Evolutionary conservation across 2,329 filamentous ascomycete species (phyloP).

Genomic region (Sporothrix protearum): DNA sequence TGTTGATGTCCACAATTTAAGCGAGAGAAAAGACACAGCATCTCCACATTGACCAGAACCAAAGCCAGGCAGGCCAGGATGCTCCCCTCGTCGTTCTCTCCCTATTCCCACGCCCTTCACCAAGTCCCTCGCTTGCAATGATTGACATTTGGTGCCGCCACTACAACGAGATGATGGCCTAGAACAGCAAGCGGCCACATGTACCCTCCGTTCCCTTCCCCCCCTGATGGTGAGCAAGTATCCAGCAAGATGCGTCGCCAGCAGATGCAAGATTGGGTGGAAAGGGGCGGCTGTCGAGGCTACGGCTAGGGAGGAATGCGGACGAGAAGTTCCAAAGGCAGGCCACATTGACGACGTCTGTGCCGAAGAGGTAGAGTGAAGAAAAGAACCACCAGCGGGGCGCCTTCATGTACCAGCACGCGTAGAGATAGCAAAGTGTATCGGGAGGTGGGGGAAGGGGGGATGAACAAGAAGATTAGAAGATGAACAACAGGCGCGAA

Average conservation of each 20-base stretch:
- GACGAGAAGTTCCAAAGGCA: neutral
- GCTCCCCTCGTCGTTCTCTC: neutral
- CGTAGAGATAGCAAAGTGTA: no score
- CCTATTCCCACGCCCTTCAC: neutral
- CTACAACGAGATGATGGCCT: no score
- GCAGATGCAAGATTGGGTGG: constrained; percentile 9
- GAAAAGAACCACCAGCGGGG: neutral
- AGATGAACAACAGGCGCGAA: neutral
- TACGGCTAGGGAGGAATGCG: neutral
- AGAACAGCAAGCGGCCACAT: no score
- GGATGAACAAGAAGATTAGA: no score
- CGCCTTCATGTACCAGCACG: neutral
- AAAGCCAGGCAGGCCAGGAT: neutral
- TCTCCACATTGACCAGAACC: neutral
- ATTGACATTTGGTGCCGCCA: neutral
- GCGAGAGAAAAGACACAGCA: neutral
- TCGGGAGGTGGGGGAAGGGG: no score
- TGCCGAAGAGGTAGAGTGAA: neutral
- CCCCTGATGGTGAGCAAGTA: neutral
- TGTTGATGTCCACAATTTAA: constrained; percentile 13
- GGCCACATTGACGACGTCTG: neutral
- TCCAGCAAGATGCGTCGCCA: neutral
- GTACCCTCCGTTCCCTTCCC: no score
- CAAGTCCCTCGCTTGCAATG: neutral
- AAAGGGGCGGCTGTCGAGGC: neutral